Evolutionary conservation across 352 stramenopile genomes (phyloP), one percentile per base, ranked within the genome.

Genomic region (Globisporangium middletonii): DNA sequence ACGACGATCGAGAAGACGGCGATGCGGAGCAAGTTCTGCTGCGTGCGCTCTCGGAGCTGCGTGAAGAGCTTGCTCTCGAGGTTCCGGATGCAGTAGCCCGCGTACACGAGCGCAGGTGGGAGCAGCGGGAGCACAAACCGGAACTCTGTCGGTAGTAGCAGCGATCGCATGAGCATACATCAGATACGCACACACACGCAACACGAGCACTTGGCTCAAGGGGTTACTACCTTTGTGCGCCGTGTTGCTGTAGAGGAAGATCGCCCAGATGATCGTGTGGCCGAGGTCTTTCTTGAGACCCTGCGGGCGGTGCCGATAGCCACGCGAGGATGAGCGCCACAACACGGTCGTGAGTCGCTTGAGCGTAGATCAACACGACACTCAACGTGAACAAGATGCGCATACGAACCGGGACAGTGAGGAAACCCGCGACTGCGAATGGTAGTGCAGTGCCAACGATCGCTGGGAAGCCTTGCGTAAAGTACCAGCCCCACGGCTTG

Each of bases 401-500:
- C 23, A 49, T 26, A 59, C 65, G 55, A 67, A 89, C 79, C 46
- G 73, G 77, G 15, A 73, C 74, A 38, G 73, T 86, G 23, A 88
- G 62, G 49, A 85, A 81, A 3, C 84, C 86, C 49, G 72, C 68
- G 49, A 83, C 72, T 13, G 63, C 60, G 50, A 81, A 46, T 57
- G 68, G 61, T 69, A 84, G 54, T 54, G 69, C 45, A 8, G 80
- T 82, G 15, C 83, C 83, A 11, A 85, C 72, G 62, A 91, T 84
- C 18, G 86, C 73, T 0, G 86, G 84, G 37, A 87, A 92, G 0
- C 80, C 84, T 53, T 92, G 79, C 3, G 73, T 67, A 55, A 95
- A 85, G 68, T 95, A 96, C 86, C 86, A 96, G 33, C 72, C 77
- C 73, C 79, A 94, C 0, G 78, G 72, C 26, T 96, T 86, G 16